phyloP scores from a whole-genome alignment of 2,329 filamentous ascomycete species.

The Phoma sp. region DNA sequence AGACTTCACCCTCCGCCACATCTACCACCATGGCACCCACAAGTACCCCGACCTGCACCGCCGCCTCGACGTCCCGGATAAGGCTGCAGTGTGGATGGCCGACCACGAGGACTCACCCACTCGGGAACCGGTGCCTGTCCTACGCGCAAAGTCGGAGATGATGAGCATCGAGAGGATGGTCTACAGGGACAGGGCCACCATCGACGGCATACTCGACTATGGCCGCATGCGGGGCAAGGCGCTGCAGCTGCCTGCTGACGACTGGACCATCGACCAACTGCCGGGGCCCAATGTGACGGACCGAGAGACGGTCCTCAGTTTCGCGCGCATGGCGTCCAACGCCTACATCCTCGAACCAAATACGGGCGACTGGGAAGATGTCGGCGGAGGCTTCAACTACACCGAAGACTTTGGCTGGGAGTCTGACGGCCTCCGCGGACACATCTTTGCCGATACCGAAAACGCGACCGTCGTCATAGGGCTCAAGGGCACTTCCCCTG shows the following conservation, averaged over 20 bases:
- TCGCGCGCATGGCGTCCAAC: constrained; percentile 88
- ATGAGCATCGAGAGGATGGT: constrained; percentile 79
- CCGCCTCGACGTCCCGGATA: constrained; percentile 71
- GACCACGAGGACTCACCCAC: constrained; percentile 59
- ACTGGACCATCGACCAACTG: constrained; percentile 84
- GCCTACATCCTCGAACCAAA: constrained; percentile 80
- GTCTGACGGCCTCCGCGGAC: constrained; percentile 83
- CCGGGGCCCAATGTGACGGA: constrained; percentile 82
- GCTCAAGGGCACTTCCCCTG: constrained; percentile 85
- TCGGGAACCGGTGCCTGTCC: constrained; percentile 53
- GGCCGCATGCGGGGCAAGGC: constrained; percentile 73
- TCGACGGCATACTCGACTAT: constrained; percentile 79
- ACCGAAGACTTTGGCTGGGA: constrained; percentile 94
- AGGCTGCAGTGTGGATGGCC: constrained; percentile 68
- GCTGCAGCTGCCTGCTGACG: constrained; percentile 71
- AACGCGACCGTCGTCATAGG: constrained; percentile 91
- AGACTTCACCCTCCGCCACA: constrained; percentile 71
- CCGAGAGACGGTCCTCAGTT: constrained; percentile 79
- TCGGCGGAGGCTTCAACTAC: constrained; percentile 77
- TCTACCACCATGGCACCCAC: constrained; percentile 90
- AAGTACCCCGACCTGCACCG: constrained; percentile 77
- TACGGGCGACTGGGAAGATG: constrained; percentile 77
- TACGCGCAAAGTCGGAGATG: constrained; percentile 65
- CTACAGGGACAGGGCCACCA: constrained; percentile 75
- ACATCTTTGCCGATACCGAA: constrained; percentile 85